Conservation (phyloP, 2,329 filamentous ascomycete genomes). For the Corinectria fuckeliana region DNA sequence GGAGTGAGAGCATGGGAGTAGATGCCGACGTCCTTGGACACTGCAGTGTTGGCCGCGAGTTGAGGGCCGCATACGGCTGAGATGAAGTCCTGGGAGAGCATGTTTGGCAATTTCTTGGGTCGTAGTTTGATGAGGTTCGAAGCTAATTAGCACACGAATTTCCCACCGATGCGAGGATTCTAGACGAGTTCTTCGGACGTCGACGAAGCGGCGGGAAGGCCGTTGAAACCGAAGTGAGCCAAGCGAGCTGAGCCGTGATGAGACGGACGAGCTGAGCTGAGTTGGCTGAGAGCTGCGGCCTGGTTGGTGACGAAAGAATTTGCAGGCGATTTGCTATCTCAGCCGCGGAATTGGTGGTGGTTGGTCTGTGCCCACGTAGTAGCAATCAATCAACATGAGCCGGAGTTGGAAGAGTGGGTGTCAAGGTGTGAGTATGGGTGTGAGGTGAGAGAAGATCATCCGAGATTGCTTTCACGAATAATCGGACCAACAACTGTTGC, state of each 20-base stretch:
- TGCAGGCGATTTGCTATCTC: neutral
- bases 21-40: conserved; percentile 83
- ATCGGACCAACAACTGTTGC: conserved; percentile 3
- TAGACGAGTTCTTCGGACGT: neutral
- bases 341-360: conserved; percentile 6
- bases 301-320: conserved; percentile 10
- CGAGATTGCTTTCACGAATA: neutral
- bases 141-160: neutral
- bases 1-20: conserved; percentile 86
- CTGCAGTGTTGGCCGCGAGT: conserved; percentile 65
- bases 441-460: neutral
- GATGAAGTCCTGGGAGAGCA: conserved; percentile 68
- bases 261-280: neutral
- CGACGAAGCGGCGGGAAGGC: neutral
- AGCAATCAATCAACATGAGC: neutral
- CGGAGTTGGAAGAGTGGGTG: neutral
- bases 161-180: neutral
- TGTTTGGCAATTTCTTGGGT: conserved; percentile 36
- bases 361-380: conserved; percentile 13
- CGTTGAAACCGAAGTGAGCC: neutral
- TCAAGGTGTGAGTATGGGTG: neutral
- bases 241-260: conserved; percentile 1
- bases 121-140: neutral
- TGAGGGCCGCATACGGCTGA: conserved; percentile 64
- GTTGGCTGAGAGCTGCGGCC: neutral